Evolutionary conservation across 2,329 filamentous ascomycete species (phyloP).

Genomic region (Xylaria sp.): DNA sequence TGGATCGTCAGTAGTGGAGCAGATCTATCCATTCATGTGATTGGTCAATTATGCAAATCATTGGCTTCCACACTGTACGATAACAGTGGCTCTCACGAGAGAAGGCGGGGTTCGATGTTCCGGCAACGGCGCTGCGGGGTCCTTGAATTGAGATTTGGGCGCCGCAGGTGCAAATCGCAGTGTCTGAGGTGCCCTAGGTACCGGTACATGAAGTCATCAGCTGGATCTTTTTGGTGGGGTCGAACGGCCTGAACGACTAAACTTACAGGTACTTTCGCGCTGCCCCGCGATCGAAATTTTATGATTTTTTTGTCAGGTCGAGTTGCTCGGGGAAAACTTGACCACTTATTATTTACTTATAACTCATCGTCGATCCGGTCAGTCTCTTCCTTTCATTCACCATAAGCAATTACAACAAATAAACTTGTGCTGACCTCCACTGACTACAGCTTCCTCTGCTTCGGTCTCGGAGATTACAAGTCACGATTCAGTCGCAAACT

Average conservation of each 20-base stretch:
- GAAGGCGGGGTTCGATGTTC: conserved; percentile 10
- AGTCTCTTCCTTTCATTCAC: neutral
- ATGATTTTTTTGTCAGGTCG: conserved; percentile 9
- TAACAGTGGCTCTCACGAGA: neutral
- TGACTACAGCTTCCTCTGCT: neutral
- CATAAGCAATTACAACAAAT: neutral
- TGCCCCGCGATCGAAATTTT: conserved; percentile 20
- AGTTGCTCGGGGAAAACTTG: neutral
- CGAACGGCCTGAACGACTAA: neutral
- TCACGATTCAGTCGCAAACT: conserved; percentile 11
- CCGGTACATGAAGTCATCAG: neutral
- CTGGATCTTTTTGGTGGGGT: conserved; percentile 19
- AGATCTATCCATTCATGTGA: neutral
- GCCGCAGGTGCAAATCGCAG: neutral
- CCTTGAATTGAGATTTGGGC: neutral
- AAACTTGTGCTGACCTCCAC: neutral
- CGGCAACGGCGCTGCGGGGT: conserved; percentile 18
- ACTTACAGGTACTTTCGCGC: neutral
- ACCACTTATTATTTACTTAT: neutral
- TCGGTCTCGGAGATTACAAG: neutral
- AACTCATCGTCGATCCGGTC: neutral
- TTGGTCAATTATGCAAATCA: neutral
- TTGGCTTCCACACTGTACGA: neutral
- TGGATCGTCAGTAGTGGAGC: neutral
- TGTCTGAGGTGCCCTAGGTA: neutral